Evolutionary conservation across 192 early-diverging fungal species (phyloP).

Genomic region (Fimicolochytrium jonesii): DNA sequence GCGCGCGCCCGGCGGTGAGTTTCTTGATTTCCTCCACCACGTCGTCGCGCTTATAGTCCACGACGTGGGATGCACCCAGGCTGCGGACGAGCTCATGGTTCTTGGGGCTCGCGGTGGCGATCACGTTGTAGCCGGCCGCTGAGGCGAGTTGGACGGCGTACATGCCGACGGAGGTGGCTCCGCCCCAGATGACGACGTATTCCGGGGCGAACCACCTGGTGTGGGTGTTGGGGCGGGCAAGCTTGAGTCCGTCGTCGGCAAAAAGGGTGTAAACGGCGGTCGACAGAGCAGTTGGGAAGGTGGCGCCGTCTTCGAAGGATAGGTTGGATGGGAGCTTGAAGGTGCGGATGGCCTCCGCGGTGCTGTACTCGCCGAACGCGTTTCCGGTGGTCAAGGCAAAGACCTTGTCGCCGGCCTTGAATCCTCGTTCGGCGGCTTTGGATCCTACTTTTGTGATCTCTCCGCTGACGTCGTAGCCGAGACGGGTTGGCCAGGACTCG

Average conservation of each 20-base stretch:
- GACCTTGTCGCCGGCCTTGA: slow-evolving; percentile 18
- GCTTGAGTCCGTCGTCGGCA: background rate
- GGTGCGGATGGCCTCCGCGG: background rate
- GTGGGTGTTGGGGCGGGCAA: slow-evolving; percentile 12
- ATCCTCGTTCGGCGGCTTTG: background rate
- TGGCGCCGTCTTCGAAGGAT: slow-evolving; percentile 18
- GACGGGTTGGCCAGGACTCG: slow-evolving; percentile 1
- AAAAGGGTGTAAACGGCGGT: slow-evolving; percentile 14
- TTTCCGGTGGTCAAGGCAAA: background rate
- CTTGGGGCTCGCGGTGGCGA: slow-evolving; percentile 16
- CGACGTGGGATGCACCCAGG: slow-evolving; percentile 14
- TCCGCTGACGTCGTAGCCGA: slow-evolving; percentile 21
- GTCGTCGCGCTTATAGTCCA: slow-evolving; percentile 4
- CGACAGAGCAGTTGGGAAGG: background rate
- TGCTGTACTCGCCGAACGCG: slow-evolving; percentile 16
- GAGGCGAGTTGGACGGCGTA: slow-evolving; percentile 24
- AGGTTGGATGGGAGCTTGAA: slow-evolving; percentile 15
- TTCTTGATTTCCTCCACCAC: slow-evolving; percentile 1
- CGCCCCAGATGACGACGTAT: slow-evolving; percentile 24
- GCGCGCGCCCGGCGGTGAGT: background rate
- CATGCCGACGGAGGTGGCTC: slow-evolving; percentile 3
- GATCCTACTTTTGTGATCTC: slow-evolving; percentile 3
- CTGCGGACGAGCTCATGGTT: background rate
- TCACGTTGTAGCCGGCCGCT: slow-evolving; percentile 22
- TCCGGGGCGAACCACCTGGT: slow-evolving; percentile 17